A percentile compares a stretch with the other conserved stretches of the same genome.
phyloP scores from a whole-genome alignment of 2,329 filamentous ascomycete genomes.

The Trichoderma citrinoviride region DNA sequence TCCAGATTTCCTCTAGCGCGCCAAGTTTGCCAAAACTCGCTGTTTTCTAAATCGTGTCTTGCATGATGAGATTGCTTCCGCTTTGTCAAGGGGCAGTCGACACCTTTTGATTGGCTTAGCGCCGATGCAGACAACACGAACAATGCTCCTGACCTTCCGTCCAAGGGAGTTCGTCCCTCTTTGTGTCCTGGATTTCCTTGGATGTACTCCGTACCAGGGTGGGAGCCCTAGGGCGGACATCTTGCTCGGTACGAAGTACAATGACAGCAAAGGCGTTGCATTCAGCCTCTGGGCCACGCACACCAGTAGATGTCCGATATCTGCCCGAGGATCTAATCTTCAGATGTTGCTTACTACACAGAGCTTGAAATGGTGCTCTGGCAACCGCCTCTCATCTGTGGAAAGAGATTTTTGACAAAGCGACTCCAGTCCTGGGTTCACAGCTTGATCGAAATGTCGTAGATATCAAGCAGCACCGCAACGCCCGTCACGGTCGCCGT shows the following conservation, averaged over 20 bases:
- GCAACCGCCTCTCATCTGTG: not conserved
- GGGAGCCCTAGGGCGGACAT: not conserved
- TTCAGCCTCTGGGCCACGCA: not conserved
- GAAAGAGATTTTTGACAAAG: too few species aligned
- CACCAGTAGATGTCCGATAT: not conserved
- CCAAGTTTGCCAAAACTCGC: not conserved
- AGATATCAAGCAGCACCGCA: constrained; percentile 64
- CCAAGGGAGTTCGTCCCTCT: not conserved
- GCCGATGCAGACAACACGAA: not conserved
- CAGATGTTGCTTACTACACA: too few species aligned
- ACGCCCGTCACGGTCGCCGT: constrained; percentile 63
- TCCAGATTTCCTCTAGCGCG: constrained; percentile 1
- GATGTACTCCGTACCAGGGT: not conserved
- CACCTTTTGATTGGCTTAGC: not conserved
- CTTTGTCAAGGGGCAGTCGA: not conserved
- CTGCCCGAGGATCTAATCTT: not conserved
- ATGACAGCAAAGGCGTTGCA: not conserved
- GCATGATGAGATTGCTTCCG: not conserved
- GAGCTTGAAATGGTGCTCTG: not conserved
- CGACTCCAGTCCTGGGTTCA: constrained; percentile 33
- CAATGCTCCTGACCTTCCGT: not conserved
- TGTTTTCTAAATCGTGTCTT: not conserved
- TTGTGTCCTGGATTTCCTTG: not conserved
- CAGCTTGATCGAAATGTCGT: constrained; percentile 68
- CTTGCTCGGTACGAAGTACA: not conserved